Conservation (phyloP, 2,329 filamentous ascomycete genomes). For the Colletotrichum camelliae region DNA sequence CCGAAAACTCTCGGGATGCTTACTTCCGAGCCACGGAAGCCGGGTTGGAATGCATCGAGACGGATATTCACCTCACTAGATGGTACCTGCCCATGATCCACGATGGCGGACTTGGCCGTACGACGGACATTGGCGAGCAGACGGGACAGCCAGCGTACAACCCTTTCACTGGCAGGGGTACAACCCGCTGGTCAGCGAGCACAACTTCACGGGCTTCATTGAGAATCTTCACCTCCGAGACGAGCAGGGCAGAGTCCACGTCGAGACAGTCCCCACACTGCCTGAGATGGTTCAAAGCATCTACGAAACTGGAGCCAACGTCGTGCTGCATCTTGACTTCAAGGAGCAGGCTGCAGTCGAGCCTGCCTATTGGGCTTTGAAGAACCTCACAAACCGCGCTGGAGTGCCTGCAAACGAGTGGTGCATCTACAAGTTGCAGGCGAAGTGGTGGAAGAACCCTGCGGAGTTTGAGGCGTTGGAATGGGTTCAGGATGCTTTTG, state of each 20-base stretch:
- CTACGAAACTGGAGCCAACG: neutral
- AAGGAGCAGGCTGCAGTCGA: neutral
- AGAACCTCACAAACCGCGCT: neutral
- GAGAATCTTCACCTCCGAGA: neutral
- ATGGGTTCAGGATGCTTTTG: neutral
- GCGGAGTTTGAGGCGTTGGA: neutral
- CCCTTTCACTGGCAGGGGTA: neutral
- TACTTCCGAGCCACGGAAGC: neutral
- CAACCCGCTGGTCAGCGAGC: neutral
- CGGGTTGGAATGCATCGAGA: neutral
- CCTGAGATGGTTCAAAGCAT: neutral
- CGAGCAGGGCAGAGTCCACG: neutral
- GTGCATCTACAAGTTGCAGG: conserved; percentile 6
- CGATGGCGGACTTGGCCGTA: neutral
- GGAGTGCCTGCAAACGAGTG: neutral
- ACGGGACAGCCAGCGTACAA: neutral
- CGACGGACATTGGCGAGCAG: neutral
- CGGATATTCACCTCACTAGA: neutral
- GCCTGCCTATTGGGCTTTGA: neutral
- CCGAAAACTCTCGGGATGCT: neutral
- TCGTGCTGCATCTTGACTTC: neutral
- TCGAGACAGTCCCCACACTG: neutral
- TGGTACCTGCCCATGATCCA: neutral
- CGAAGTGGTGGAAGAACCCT: neutral
- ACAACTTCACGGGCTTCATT: neutral